Evolutionary conservation across 352 stramenopile genomes (phyloP), one percentile per base, ranked within the genome.

Genomic region (Hyaloperonospora arabidopsidis): DNA sequence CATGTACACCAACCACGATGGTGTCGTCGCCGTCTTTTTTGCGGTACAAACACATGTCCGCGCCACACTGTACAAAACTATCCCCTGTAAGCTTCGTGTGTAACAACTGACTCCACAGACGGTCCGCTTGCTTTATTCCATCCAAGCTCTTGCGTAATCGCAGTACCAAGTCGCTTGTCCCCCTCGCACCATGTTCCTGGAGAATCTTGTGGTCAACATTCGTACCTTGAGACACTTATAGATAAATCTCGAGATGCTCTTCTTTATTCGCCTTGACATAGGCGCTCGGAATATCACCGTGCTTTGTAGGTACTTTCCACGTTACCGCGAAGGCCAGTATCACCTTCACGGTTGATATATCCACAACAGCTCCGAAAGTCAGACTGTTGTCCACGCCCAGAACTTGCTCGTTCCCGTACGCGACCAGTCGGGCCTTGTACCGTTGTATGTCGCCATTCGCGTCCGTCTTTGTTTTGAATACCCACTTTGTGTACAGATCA

Each of bases 31-130:
- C 17, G n/a, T 41, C 4, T 0, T 25, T 12, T 25, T 44, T 52
- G 22, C 39, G 65, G 45, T 64, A 71, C 2, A 74, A 6, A 51
- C 61, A 73, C 13, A 48, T 49, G 51, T 77, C 61, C 2, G 58
- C 53, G 5, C 50, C 41, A 35, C 57, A 57, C 12, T 63, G 46
- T 0, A 14, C 23, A 34, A 68, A 73, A 1, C 57, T 52, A 0
- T 57, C 21, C 5, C 46, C 15, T 5, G 65, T 1, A n/a, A 73
- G 22, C 0, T 32, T 67, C 10, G 45, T 17, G 19, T 67, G 48
- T 1, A 68, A 23, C 0, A 58, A 23, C 32, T 67, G 17, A 23
- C 40, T 35, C 59, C 68, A 77, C 45, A 77, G 34, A 0, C 59
- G 35, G 6, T 64, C 61, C 0, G 61, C 63, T 34, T 71, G 65